Evolutionary conservation across 2,329 filamentous ascomycete genomes (phyloP), one percentile per base, ranked within the genome.

Genomic region (Pseudocercospora macadamiae): DNA sequence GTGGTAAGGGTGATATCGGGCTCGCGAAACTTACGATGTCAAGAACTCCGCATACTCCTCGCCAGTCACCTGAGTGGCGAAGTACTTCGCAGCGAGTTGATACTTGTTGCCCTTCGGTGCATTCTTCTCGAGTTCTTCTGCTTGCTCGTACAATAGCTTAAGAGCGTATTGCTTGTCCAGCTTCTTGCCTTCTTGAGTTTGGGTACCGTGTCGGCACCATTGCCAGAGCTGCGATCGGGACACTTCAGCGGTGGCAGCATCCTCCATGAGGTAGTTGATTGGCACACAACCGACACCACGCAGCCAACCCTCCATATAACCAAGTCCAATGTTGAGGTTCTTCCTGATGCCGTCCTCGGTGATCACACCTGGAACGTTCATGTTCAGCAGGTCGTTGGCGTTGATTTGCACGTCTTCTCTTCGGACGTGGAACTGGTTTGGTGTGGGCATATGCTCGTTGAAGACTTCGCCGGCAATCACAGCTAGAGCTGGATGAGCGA

Each of bases 301-400:
- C 61, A 97, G 83, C 95, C 95, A 99, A 62, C 91, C 95, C 79
- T 99, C 95, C 93, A 97, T 99, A 80, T 99, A 99, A 52, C 90
- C 89, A 4, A 99, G 86, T 36, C 93, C 95, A 66, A 99, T 97
- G 79, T 92, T 93, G 65, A 99, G 83, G 81, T 97, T 99, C 87
- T 97, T 96, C 73, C 90, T 87, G 80, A 99, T 97, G 57, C 95
- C 95, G 4, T 88, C 91, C 77, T 97, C 93, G 68, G 93, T 97
- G 74, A 99, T 84, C 74, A 86, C 84, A 23, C 95, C 95, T 5
- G 93, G 92, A 1, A 97, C 90, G 71, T 97, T 97, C 90, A 96
- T 97, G 84, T 97, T 97, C 60, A 97, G 85, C 54, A 99, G 84
- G 73, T 97, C 95, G 70, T 95, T 96, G 71, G 87, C 88, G 47